Conservation (phyloP, 2,329 filamentous ascomycete species). For the Apiospora saccharicola region DNA sequence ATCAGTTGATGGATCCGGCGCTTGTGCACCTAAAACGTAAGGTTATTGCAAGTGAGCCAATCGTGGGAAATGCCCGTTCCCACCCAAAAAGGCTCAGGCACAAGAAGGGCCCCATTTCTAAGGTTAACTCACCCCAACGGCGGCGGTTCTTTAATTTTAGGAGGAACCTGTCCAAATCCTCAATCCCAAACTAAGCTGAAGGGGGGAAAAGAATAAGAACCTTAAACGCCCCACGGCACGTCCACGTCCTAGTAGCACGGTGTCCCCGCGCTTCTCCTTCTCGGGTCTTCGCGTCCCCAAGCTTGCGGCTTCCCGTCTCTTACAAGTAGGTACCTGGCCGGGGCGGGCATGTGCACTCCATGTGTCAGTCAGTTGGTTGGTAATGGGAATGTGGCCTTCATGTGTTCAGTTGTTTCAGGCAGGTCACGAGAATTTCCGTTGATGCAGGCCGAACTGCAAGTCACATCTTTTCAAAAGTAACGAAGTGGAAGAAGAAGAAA, state of each 20-base stretch:
- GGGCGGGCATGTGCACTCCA: neutral
- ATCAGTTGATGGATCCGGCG: neutral
- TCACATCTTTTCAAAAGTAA: too few species aligned
- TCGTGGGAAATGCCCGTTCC: slow-evolving; percentile 16
- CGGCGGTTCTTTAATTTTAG: neutral
- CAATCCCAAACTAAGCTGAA: neutral
- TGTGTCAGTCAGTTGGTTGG: neutral
- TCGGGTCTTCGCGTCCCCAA: neutral
- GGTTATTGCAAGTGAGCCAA: slow-evolving; percentile 8
- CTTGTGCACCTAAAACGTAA: slow-evolving; percentile 19
- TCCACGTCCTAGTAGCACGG: neutral
- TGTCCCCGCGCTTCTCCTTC: neutral
- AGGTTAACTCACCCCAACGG: neutral
- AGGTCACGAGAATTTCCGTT: neutral
- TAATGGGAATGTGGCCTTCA: neutral
- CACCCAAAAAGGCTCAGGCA: neutral
- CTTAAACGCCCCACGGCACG: neutral
- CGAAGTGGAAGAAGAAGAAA: neutral
- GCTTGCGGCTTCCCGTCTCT: neutral
- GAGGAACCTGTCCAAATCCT: neutral
- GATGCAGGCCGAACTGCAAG: neutral
- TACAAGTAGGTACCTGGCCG: neutral
- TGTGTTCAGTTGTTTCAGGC: neutral
- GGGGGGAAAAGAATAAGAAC: neutral
- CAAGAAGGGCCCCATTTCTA: neutral